Percentiles rank a stretch among this genome's conserved stretches.
phyloP scores from a whole-genome alignment of 345 rosid species.

The Citrus cavaleriei region DNA sequence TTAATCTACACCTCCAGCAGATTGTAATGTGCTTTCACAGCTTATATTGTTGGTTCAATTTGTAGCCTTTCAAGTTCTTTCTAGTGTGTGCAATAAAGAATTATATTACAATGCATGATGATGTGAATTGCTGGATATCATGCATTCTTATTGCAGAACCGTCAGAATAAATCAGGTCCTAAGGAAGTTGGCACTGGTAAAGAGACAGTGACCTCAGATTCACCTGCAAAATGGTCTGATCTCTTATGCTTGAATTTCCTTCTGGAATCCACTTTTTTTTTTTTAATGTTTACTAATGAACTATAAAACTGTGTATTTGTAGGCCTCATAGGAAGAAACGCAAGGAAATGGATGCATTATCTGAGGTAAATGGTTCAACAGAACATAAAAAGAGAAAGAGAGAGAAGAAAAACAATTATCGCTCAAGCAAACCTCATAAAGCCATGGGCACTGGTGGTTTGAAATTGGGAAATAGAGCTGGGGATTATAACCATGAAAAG shows the following conservation, averaged over 20 bases:
- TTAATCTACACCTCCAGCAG: not conserved
- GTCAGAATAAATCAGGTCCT: slow-evolving; percentile 48
- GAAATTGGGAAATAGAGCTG: slow-evolving; percentile 13
- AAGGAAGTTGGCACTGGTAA: slow-evolving; percentile 30
- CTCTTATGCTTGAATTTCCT: not conserved
- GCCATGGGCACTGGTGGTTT: slow-evolving; percentile 10
- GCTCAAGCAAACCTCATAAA: not conserved
- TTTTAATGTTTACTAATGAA: not conserved
- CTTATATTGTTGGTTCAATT: not conserved
- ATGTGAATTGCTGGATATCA: not conserved
- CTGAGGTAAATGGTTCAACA: not conserved
- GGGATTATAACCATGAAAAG: slow-evolving; percentile 6
- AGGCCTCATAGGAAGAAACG: slow-evolving; percentile 25
- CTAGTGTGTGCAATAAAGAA: not conserved
- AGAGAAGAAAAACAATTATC: slow-evolving; percentile 6
- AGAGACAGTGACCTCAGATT: slow-evolving; percentile 16
- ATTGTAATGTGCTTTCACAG: not conserved
- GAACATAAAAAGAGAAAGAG: slow-evolving; percentile 29
- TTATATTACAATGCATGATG: slow-evolving; percentile 2
- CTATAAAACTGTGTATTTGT: not conserved
- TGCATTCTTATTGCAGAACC: slow-evolving; percentile 54
- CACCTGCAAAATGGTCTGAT: slow-evolving; percentile 23
- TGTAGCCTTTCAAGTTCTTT: not conserved
- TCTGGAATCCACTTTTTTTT: not conserved
- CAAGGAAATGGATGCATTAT: slow-evolving; percentile 6